Base-by-base conservation (phyloP, 495 filamentous ascomycete genomes). In the Hypoxylon crocopeplum region DNA sequence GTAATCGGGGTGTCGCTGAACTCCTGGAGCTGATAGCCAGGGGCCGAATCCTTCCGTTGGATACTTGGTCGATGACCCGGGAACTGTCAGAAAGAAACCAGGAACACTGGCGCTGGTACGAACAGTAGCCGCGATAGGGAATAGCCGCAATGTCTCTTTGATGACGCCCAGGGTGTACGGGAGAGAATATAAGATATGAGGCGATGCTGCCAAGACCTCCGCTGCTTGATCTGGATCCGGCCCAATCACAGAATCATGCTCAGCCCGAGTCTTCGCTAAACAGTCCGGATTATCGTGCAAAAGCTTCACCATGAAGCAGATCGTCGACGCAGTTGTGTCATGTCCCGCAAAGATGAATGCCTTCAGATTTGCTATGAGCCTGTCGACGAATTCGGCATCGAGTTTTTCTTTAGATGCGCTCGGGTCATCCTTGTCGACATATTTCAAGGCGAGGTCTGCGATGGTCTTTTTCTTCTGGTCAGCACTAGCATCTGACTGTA, bases 341-440 rank as follows among this genome's bases (percentile, higher is more conserved):
- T 77, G 72, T n/a, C 78, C 77, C 0, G 71, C 78, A 17, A 76
- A 73, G 11, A 80, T 66, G 51, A 79, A 78, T 1, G 70, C 67
- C 37, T 72, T 72, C 19, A 73, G 48, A 34, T 70, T 70, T 20
- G 65, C 42, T 15, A 71, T 41, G 6, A 71, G 48, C 7, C 36
- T 56, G 7, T 67, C 59, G 16, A 71, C 15, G 25, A 67, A 71
- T 21, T 44, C 46, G 1, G 45, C 54, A 39, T 61, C 62, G 20
- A 38, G 66, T 38, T 67, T 58, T 13, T 49, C 58, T n/a, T 20
- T 54, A 3, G 58, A 60, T 7, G 65, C 53, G 36, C 42, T 51
- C 0, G 58, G 30, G 33, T 57, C 55, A 22, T 68, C 66, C 45
- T 66, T 59, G 20, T 69, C 66, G 48, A 66, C 15, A 8, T 60